Base-by-base conservation (phyloP, 768 basidiomycete species). In the Russula abietina region DNA sequence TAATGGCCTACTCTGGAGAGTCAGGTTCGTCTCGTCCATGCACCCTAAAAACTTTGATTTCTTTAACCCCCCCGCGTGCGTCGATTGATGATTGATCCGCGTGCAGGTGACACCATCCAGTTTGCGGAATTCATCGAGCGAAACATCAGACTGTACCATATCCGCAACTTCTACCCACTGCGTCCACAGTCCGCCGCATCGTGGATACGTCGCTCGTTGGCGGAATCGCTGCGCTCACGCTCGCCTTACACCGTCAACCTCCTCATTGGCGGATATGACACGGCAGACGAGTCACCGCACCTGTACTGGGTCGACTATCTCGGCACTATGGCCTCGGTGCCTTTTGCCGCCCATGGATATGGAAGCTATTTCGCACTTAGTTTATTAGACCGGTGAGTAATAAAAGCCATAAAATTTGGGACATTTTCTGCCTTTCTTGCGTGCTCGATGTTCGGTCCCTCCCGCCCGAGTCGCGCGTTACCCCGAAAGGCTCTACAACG, bases 221-320 rank as follows among this genome's bases (percentile, higher is more conserved):
- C 97, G 38, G 85, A 91, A 53, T 92, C 91, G 0, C 76, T 98
- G 10, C 89, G 97, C 53, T 93, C 93, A 0, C 83, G 91, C 61
- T 81, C 83, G 57, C 89, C 96, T 0, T 98, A 97, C 74, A 73
- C 87, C 1, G 97, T 99, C 69, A 96, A 98, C 72, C 79, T 99
- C 3, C 86, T 99, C 5, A 77, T 99, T 11, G 96, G 91, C 7
- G 97, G 97, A 16, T 98, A 86, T 73, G 97, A 99, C 74, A 83
- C 83, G 57, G 84, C 90, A 45, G 81, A 82, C 8, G 70, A 83
- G 66, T 77, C 78, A 17, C 93, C 95, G 6, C 83, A 84, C 66
- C 80, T 96, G 14, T 97, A 95, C 78, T 98, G 95, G 94, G 80
- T 98, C 63, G 97, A 99, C 77, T 93, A 96, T 74, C 81, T 97